Evolutionary conservation across 345 rosid species (phyloP).

Genomic region (Eucalyptus shirleyi): DNA sequence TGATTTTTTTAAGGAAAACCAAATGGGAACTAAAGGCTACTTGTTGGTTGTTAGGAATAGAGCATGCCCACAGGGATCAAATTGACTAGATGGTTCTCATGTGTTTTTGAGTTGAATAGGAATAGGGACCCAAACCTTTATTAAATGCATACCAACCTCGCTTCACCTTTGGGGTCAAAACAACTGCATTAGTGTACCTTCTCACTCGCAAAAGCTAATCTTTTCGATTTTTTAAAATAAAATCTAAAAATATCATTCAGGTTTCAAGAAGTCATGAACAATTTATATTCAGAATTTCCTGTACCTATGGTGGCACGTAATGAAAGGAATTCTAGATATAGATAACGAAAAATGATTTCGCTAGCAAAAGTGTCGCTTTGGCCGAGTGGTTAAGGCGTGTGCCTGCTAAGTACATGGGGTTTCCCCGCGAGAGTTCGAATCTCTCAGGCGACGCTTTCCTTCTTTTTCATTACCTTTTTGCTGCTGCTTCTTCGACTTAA

Average conservation of each 20-base stretch:
- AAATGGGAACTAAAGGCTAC: neutral
- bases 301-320: accelerated
- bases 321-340: neutral
- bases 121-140: neutral
- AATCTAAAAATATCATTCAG: neutral
- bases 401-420: conserved; percentile 89
- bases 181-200: accelerated
- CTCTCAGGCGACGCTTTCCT: conserved; percentile 43
- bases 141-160: neutral
- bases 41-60: neutral
- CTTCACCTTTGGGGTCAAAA: neutral
- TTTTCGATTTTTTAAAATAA: neutral
- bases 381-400: conserved; percentile 96
- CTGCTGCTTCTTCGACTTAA: neutral
- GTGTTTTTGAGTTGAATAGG: neutral
- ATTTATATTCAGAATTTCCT: neutral
- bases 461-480: accelerated
- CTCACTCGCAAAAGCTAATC: neutral
- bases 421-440: conserved; percentile 77
- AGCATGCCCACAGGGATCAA: neutral
- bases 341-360: accelerated
- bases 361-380: conserved; percentile 27
- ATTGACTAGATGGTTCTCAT: neutral
- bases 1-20: neutral
- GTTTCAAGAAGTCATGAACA: too few species aligned